Base-by-base conservation (phyloP, 768 basidiomycete species). In the Kwoniella mangroviensis region DNA sequence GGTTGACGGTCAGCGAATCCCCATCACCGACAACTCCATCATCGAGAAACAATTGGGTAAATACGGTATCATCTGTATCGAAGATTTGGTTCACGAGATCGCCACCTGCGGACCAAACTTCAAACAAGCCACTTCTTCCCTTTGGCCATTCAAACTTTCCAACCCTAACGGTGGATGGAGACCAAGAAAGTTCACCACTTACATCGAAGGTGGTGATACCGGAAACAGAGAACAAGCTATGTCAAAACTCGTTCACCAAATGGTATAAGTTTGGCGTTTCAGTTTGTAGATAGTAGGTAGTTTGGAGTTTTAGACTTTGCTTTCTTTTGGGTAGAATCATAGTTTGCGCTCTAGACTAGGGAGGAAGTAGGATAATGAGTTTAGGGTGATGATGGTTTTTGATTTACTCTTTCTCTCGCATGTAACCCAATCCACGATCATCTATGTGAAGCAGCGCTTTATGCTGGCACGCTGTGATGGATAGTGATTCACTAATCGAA, bases 101-200 rank as follows among this genome's bases (percentile, higher is more conserved):
- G 86, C 89, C 84, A 95, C 92, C 68, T 89, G 90, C 69, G 97
- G 97, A 80, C 96, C 97, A 81, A 94, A 98, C 88, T 99, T 99
- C 89, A 98, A 98, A 87, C 93, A 97, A 89, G 94, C 90, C 59
- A 71, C 90, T 84, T 56, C 59, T 40, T 95, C 96, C 90, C 90
- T 98, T 64, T 98, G 95, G 95, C 97, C 97, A 26, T 98, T 99
- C 89, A 99, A 99, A 85, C 92, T 99, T 73, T 98, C 94, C 81
- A 98, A 98, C 89, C 96, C 97, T 66, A 98, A 89, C 74, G 96
- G 97, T 75, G 97, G 97, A 77, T 99, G 94, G 96, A 91, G 93
- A 86, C 90, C 89, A 83, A 89, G 94, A 84, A 98, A 98, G 86
- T 98, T 98, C 90, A 96, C 75, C 74, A 76, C 76, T 52, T 97